Evolutionary conservation across 2,329 filamentous ascomycete genomes (phyloP).

Genomic region (Pseudogymnoascus sp.): DNA sequence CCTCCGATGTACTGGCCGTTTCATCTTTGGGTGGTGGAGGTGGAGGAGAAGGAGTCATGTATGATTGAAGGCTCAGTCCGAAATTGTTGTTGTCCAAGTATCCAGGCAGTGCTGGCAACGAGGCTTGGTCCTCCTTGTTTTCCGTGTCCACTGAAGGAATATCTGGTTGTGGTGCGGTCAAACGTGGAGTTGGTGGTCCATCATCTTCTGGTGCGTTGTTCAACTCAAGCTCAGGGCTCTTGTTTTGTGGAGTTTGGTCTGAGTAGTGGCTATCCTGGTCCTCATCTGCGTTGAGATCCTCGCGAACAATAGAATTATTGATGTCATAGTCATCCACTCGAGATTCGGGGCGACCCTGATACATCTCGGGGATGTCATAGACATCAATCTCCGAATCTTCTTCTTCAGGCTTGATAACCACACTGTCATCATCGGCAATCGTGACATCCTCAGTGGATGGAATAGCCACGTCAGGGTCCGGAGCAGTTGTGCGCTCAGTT

Average conservation of each 20-base stretch:
- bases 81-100: conserved; percentile 45
- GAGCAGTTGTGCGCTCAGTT: neutral
- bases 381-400: conserved; percentile 55
- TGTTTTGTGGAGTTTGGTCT: conserved; percentile 29
- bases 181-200: conserved; percentile 44
- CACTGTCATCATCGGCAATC: conserved; percentile 48
- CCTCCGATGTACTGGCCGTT: neutral
- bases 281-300: conserved; percentile 17
- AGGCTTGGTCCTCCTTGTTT: conserved; percentile 17
- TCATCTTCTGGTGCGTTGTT: conserved; percentile 38
- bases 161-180: conserved; percentile 33
- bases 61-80: conserved; percentile 47
- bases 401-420: conserved; percentile 60
- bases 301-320: conserved; percentile 35
- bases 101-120: conserved; percentile 34
- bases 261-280: conserved; percentile 46
- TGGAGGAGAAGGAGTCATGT: conserved; percentile 42
- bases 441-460: conserved; percentile 69
- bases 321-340: conserved; percentile 46
- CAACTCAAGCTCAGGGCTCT: conserved; percentile 20
- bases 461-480: conserved; percentile 81
- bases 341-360: conserved; percentile 44
- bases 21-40: conserved; percentile 11
- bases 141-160: conserved; percentile 11
- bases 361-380: conserved; percentile 62